Evolutionary conservation across 73 alveolate species (phyloP).

Genomic region (Paramecium sexaurelia): DNA sequence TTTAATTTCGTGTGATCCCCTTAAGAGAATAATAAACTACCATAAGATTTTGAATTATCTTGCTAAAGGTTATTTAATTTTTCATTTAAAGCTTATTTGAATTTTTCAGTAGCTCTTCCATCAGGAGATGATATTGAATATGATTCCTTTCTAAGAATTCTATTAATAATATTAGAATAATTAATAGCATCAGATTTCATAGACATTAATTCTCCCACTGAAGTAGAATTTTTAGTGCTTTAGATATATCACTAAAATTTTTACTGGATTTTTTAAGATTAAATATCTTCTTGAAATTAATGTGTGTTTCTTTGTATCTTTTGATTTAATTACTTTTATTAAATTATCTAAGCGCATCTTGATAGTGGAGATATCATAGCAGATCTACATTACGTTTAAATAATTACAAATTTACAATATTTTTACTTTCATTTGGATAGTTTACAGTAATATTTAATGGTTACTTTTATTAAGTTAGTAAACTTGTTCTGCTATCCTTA

Average conservation of each 20-base stretch:
- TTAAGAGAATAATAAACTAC: not conserved
- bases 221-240: conserved; percentile 1
- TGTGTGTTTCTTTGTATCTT: not conserved
- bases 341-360: not conserved
- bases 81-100: not conserved
- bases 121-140: conserved; percentile 11
- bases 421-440: not conserved
- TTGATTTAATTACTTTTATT: not conserved
- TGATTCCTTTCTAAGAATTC: conserved; percentile 23
- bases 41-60: not conserved
- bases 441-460: not conserved
- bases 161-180: not conserved
- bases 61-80: conserved; percentile 1
- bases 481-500: conserved; percentile 7
- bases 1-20: not conserved
- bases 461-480: not conserved
- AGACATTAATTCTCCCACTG: not conserved
- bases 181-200: not conserved
- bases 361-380: conserved; percentile 24
- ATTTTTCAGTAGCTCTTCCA: not conserved
- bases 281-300: not conserved
- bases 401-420: not conserved
- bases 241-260: not conserved
- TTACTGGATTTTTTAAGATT: not conserved
- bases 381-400: not conserved